Evolutionary conservation across 2,329 filamentous ascomycete species (phyloP), one percentile per base, ranked within the genome.

Genomic region (Botrytis aclada): DNA sequence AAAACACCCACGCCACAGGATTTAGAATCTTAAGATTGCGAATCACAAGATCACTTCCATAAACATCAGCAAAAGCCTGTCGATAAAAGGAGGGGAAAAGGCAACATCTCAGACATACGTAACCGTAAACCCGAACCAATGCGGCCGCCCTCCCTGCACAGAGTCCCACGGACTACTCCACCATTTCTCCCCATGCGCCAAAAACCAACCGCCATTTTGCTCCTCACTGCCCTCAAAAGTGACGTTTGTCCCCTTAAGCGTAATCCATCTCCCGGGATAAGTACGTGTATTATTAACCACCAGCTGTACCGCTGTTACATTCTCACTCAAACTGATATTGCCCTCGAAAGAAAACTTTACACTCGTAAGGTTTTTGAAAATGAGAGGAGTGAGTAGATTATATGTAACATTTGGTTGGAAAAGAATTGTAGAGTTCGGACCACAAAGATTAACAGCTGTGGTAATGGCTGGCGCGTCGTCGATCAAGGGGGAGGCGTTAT

Each of bases 181-280:
- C 69, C 69, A 71, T 8, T 34, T 71, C 60, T 71, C 69, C 25
- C 69, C 69, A 41, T 65, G 69, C 12, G 60, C 69, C 61, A 71
- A 61, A n/a, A 69, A 72, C 70, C 70, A 72, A 1, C 62, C 70
- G 7, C 70, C 69, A 5, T 8, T 12, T 5, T 10, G 6, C 7
- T 45, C 43, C 29, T 39, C 29, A 3, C n/a, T 60, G 3, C 70
- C 62, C 62, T 67, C 39, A 67, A 67, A 67, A 16, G 41, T n/a
- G 20, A 72, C 39, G 60, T 72, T 47, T 3, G 29, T 39, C 37
- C 70, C 70, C 29, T 67, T 67, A 20, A 72, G 37, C 9, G 62
- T 67, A 8, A 72, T 67, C 70, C 70, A 72, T 20, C 62, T 67
- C 9, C 62, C 70, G 0, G 47, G 12, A 39, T 72, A 72, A 18